Conservation (phyloP, 2,329 filamentous ascomycete genomes). For the Magnaporthiopsis rhizophila region DNA sequence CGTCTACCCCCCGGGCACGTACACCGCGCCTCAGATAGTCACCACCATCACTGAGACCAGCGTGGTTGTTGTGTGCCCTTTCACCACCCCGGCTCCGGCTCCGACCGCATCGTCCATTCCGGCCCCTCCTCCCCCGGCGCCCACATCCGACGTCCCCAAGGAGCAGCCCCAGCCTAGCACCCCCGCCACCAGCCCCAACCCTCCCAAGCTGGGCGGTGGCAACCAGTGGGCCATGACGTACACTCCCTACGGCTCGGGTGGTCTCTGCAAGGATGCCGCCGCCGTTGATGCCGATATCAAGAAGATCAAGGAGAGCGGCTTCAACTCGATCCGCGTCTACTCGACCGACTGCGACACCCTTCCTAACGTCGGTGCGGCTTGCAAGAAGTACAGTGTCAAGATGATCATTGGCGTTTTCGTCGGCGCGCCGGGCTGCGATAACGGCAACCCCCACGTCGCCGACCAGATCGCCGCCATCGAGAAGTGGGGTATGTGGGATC, state of each 20-base stretch:
- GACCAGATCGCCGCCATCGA: slow-evolving; percentile 68
- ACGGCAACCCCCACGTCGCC: slow-evolving; percentile 52
- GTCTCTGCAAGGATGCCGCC: slow-evolving; percentile 56
- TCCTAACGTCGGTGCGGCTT: slow-evolving; percentile 63
- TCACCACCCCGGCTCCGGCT: slow-evolving; percentile 35
- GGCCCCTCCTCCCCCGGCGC: slow-evolving; percentile 14
- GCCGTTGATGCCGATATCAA: slow-evolving; percentile 55
- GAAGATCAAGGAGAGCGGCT: slow-evolving; percentile 56
- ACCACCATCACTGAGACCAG: slow-evolving; percentile 63
- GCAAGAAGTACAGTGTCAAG: slow-evolving; percentile 58
- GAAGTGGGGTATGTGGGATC: slow-evolving; percentile 63
- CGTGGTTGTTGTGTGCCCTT: slow-evolving; percentile 65
- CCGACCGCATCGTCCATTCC: slow-evolving; percentile 19
- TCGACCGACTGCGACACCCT: slow-evolving; percentile 85
- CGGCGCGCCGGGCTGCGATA: slow-evolving; percentile 52
- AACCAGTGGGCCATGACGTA: slow-evolving; percentile 71
- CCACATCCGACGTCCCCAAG: slow-evolving; percentile 15
- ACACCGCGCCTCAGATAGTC: slow-evolving; percentile 58
- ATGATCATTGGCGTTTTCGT: slow-evolving; percentile 88
- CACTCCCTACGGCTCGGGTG: slow-evolving; percentile 58
- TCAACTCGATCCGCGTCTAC: slow-evolving; percentile 73
- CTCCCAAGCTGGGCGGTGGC: slow-evolving; percentile 31
- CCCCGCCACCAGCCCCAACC: slow-evolving; percentile 16
- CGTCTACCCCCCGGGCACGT: slow-evolving; percentile 60
- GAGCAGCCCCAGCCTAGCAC: slow-evolving; percentile 12